A percentile compares a stretch with the other conserved stretches of the same genome.
phyloP scores from a whole-genome alignment of 192 early-diverging fungal genomes.

The Phlyctochytrium planicorne region DNA sequence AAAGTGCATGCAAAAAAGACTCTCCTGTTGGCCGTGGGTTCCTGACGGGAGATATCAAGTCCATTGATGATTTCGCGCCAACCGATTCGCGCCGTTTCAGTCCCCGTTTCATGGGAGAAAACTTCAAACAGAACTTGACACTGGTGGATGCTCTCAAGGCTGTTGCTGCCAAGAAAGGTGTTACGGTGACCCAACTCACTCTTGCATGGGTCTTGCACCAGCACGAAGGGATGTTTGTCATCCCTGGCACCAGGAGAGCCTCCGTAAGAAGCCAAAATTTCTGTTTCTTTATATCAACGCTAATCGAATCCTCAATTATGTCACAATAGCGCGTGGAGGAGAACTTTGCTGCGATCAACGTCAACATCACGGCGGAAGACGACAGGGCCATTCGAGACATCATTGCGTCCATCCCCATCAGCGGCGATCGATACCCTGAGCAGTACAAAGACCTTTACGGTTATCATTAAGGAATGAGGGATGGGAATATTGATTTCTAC shows the following conservation, averaged over 20 bases:
- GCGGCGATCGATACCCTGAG: conserved; percentile 36
- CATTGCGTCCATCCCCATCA: conserved; percentile 27
- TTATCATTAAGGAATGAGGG: conserved; percentile 16
- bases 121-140: conserved; percentile 55
- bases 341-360: conserved; percentile 32
- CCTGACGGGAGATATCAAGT: conserved; percentile 59
- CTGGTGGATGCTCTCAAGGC: conserved; percentile 36
- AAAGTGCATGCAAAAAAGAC: too few relatives aligned
- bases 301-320: not conserved
- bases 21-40: conserved; percentile 58
- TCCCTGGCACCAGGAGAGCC: conserved; percentile 44
- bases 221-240: conserved; percentile 39
- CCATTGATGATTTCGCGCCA: conserved; percentile 49
- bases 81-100: conserved; percentile 50
- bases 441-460: too few relatives aligned
- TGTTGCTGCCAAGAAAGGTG: conserved; percentile 41
- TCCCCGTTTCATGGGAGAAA: conserved; percentile 61
- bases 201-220: conserved; percentile 68
- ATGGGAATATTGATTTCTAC: conserved; percentile 6
- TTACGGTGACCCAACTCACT: conserved; percentile 52
- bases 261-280: conserved; percentile 7
- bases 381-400: conserved; percentile 29
- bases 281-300: not conserved
- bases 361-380: conserved; percentile 43
- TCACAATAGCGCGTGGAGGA: conserved; percentile 37